These are phyloP conservation scores for Sordariomycetes sp. DNA, from an alignment of 2,329 filamentous ascomycete genomes.

Conservation along the genomic window DNA sequence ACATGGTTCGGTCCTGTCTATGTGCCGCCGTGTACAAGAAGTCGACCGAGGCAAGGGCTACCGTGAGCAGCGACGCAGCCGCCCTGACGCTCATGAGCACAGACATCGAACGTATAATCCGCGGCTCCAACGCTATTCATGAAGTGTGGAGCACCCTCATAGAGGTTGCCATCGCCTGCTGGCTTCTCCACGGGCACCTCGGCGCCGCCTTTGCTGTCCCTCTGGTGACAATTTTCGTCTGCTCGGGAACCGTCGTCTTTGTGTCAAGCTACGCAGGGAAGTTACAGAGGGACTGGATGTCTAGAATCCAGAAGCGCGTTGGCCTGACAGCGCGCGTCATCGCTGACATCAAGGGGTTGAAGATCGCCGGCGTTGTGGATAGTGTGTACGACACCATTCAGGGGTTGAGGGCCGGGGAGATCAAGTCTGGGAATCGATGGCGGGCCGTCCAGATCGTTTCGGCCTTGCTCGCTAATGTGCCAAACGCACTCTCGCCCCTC, in stretches of 20 bases:
- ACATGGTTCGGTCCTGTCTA: constrained; percentile 21
- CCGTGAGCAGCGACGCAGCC: constrained; percentile 23
- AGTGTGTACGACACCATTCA: constrained; percentile 17
- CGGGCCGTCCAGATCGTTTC: constrained; percentile 14
- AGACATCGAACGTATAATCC: constrained; percentile 30
- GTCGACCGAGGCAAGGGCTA: constrained; percentile 18
- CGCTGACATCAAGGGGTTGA: constrained; percentile 20
- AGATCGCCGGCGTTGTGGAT: constrained; percentile 11
- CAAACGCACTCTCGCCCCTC: constrained; percentile 21
- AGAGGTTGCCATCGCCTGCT: constrained; percentile 32
- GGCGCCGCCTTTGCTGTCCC: constrained; percentile 36
- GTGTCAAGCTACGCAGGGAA: constrained; percentile 9
- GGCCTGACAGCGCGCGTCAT: constrained; percentile 18
- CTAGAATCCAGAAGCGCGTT: constrained; percentile 20
- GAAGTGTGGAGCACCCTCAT: constrained; percentile 28
- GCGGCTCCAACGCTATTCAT: constrained; percentile 22
- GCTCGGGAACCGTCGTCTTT: constrained; percentile 5
- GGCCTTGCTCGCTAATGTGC: constrained; percentile 18
- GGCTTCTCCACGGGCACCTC: constrained; percentile 32
- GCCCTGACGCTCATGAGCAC: constrained; percentile 36
- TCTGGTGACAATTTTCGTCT: constrained; percentile 27
- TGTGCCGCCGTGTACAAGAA: constrained; percentile 21
- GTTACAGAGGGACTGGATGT: constrained; percentile 24
- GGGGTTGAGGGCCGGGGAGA: constrained; percentile 16
- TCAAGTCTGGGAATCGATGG: constrained; percentile 15